phyloP scores from a whole-genome alignment of 306 rosid genomes.

The Trifolium pratense region DNA sequence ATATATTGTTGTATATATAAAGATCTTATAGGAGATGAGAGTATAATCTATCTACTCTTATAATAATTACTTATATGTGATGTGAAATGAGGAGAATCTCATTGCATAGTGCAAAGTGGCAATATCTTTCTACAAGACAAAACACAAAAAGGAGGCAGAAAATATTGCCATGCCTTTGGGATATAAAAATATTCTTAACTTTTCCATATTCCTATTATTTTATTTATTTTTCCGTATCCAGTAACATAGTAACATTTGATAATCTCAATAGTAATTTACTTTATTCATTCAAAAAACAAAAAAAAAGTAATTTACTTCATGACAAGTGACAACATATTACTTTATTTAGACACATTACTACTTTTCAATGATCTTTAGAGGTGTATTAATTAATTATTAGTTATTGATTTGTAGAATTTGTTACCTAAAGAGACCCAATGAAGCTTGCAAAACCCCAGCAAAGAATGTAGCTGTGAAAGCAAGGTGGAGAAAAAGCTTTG shows the following conservation, averaged over 20 bases:
- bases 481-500: constrained; percentile 79
- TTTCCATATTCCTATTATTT: constrained; percentile 3
- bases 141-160: constrained; percentile 25
- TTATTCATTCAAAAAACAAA: too few relatives aligned
- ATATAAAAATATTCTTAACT: not conserved
- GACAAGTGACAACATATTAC: not conserved
- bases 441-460: constrained; percentile 84
- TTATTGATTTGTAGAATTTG: not conserved
- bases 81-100: not conserved
- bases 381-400: not conserved
- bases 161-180: not conserved
- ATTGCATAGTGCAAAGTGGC: not conserved
- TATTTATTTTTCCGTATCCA: not conserved
- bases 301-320: too few relatives aligned
- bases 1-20: too few relatives aligned
- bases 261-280: not conserved
- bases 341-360: too few relatives aligned
- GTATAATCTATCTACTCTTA: too few relatives aligned
- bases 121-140: constrained; percentile 31
- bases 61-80: not conserved
- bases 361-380: not conserved
- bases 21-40: too few relatives aligned
- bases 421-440: constrained; percentile 79
- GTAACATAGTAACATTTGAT: not conserved
- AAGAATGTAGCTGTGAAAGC: constrained; percentile 92